A percentile compares a stretch with the other conserved stretches of the same genome.
These are phyloP conservation scores for Magnusiomyces sp. DNA, from an alignment of 1,139 yeast species.

Conservation along the genomic window DNA sequence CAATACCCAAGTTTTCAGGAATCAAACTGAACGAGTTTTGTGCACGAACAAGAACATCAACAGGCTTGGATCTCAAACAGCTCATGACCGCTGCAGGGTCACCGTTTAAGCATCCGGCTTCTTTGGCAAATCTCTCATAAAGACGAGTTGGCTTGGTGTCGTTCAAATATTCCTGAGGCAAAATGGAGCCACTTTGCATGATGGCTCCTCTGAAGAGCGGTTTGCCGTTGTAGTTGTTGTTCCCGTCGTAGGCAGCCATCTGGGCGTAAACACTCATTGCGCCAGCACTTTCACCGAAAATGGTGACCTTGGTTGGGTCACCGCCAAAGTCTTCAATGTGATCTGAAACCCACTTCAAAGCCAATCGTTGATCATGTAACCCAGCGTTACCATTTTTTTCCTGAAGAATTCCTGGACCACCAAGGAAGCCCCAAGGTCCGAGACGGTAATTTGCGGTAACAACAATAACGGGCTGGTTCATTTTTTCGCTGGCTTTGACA, in stretches of 20 bases:
- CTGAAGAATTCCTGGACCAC: slow-evolving; percentile 19
- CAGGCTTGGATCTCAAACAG: slow-evolving; percentile 15
- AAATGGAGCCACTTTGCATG: slow-evolving; percentile 21
- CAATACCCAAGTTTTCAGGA: slow-evolving; percentile 4
- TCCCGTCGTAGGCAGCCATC: slow-evolving; percentile 17
- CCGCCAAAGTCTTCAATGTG: slow-evolving; percentile 29
- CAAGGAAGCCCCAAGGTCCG: slow-evolving; percentile 5
- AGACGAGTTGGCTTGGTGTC: slow-evolving; percentile 14
- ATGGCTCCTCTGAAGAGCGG: slow-evolving; percentile 24
- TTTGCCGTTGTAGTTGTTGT: slow-evolving; percentile 10
- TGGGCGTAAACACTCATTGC: slow-evolving; percentile 25
- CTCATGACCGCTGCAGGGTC: slow-evolving; percentile 11
- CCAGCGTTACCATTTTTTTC: slow-evolving; percentile 28
- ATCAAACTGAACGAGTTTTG: slow-evolving; percentile 8
- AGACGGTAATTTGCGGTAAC: slow-evolving; percentile 8
- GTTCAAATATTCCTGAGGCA: slow-evolving; percentile 14
- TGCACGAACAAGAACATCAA: slow-evolving; percentile 8
- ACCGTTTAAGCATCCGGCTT: slow-evolving; percentile 16
- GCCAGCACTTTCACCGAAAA: slow-evolving; percentile 31
- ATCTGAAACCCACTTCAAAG: slow-evolving; percentile 29
- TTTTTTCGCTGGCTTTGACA: neutral
- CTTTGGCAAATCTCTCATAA: slow-evolving; percentile 15
- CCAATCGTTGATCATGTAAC: slow-evolving; percentile 26
- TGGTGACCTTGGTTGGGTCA: slow-evolving; percentile 24
- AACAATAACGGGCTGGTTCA: neutral